Evolutionary conservation across 169 alveolate species (phyloP).

Genomic region (Cryptosporidium tyzzeri): DNA sequence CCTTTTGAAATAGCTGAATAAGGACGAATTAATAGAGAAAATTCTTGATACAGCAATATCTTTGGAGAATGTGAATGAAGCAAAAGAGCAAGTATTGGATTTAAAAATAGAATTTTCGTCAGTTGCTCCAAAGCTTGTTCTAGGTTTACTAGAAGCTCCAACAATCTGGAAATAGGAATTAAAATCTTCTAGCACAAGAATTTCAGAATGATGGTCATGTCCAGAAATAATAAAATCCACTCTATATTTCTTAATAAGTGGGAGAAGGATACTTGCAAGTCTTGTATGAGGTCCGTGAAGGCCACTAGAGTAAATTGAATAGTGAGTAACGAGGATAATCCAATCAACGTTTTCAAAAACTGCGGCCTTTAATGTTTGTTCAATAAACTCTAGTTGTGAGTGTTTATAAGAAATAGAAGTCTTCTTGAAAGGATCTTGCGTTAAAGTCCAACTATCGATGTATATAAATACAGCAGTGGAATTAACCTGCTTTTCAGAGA

Average conservation of each 20-base stretch:
- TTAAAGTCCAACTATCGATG: constrained; percentile 41
- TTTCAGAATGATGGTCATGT: constrained; percentile 64
- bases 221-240: constrained; percentile 62
- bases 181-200: constrained; percentile 25
- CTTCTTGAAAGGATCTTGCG: constrained; percentile 70
- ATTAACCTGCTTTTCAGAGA: constrained; percentile 8
- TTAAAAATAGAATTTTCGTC: constrained; percentile 31
- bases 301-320: constrained; percentile 71
- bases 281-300: constrained; percentile 68
- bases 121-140: constrained; percentile 34
- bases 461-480: constrained; percentile 56
- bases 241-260: constrained; percentile 56
- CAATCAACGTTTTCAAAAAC: constrained; percentile 37
- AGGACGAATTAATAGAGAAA: neutral
- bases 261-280: constrained; percentile 28
- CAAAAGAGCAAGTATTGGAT: constrained; percentile 42
- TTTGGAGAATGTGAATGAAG: constrained; percentile 49
- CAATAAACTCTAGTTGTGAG: constrained; percentile 51
- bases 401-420: constrained; percentile 34
- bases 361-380: constrained; percentile 44
- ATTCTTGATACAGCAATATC: constrained; percentile 47
- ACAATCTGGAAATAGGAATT: constrained; percentile 33
- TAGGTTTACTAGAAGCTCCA: constrained; percentile 61
- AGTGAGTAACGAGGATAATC: constrained; percentile 61
- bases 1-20: constrained; percentile 38